Conservation (phyloP, 768 basidiomycete species). For the Boletus subcaerulescens region DNA sequence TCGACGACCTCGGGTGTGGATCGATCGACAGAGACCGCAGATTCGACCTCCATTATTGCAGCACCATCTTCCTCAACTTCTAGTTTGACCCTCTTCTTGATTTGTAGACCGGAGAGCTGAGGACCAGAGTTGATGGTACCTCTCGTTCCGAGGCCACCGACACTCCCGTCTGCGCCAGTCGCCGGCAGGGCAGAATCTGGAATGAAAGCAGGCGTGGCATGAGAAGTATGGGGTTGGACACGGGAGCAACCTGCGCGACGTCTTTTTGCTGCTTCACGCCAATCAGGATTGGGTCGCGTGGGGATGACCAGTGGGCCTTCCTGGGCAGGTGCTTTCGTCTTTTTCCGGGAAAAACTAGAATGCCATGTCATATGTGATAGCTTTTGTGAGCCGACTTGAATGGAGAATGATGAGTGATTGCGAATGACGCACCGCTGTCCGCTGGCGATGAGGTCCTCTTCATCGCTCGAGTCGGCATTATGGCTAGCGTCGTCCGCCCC, state of each 20-base stretch:
- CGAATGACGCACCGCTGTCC: constrained; percentile 77
- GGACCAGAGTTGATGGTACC: constrained; percentile 80
- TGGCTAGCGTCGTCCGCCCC: constrained; percentile 27
- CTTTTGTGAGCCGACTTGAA: constrained; percentile 78
- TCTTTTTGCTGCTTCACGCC: constrained; percentile 76
- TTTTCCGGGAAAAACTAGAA: constrained; percentile 44
- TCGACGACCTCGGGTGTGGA: constrained; percentile 36
- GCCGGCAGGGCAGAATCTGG: constrained; percentile 57
- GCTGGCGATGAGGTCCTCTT: constrained; percentile 69
- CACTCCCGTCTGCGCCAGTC: constrained; percentile 67
- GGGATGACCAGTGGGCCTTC: constrained; percentile 81
- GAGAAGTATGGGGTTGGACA: constrained; percentile 6
- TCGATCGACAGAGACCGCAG: constrained; percentile 1
- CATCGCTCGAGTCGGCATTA: constrained; percentile 50
- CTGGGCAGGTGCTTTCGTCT: constrained; percentile 36
- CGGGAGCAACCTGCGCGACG: constrained; percentile 35
- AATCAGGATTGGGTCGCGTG: constrained; percentile 83
- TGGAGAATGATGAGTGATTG: background rate
- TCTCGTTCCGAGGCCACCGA: constrained; percentile 71
- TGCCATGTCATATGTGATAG: constrained; percentile 6
- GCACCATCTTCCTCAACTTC: constrained; percentile 32
- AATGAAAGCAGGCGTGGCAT: constrained; percentile 45
- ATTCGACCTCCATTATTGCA: background rate
- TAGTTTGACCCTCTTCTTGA: constrained; percentile 34
- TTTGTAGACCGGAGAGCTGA: constrained; percentile 63